phyloP scores from a whole-genome alignment of 352 stramenopile genomes.

The Phytophthora sansomeana region DNA sequence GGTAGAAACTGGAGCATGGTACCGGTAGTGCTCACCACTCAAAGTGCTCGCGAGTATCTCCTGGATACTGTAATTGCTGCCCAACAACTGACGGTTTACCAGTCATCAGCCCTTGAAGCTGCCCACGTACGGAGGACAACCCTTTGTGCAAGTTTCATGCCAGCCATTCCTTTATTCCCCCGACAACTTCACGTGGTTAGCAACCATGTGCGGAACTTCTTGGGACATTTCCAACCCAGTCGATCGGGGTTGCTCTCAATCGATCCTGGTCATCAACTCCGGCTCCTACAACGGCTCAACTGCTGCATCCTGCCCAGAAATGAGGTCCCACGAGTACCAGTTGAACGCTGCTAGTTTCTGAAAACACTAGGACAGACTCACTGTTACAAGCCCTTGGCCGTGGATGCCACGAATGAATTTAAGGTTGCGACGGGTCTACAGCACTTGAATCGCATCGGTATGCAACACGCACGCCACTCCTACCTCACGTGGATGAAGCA shows the following conservation, averaged over 20 bases:
- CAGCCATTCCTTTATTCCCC: not conserved
- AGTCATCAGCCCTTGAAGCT: no score
- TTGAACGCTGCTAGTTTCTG: conserved; percentile 9
- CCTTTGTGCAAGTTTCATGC: no score
- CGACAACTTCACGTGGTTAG: not conserved
- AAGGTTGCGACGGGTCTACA: not conserved
- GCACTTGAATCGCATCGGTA: conserved; percentile 7
- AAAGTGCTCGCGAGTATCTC: no score
- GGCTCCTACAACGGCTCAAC: not conserved
- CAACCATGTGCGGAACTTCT: not conserved
- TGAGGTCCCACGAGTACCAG: conserved; percentile 4
- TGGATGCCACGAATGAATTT: conserved; percentile 27
- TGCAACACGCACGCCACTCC: conserved; percentile 29
- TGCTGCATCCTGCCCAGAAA: not conserved
- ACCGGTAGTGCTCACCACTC: no score
- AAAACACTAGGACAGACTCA: conserved; percentile 4
- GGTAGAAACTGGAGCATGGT: conserved; percentile 2
- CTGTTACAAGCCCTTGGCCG: not conserved
- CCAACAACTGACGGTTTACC: no score
- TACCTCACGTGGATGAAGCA: conserved; percentile 3
- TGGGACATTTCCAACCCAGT: not conserved
- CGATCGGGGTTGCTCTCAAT: not conserved
- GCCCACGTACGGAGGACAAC: no score
- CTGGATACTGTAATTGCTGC: no score
- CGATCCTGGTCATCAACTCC: conserved; percentile 14